These are phyloP conservation scores for Plasmodium sp. DNA, from an alignment of 169 alveolate species.

Conservation along the genomic window DNA sequence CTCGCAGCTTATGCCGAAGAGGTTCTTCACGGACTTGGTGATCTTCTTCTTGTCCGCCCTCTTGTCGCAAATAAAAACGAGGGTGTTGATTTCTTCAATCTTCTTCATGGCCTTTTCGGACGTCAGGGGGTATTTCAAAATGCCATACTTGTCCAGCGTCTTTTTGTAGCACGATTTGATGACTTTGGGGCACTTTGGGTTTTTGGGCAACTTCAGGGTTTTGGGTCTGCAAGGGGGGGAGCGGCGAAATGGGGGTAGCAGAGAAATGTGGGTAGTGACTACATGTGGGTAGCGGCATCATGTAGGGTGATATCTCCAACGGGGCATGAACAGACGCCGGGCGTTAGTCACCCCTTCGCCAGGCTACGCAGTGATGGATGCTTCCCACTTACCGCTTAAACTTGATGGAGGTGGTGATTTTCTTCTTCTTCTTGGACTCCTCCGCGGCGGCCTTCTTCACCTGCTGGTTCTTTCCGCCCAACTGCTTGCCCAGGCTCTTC, in stretches of 20 bases:
- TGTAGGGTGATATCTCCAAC: neutral
- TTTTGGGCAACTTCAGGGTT: conserved; percentile 90
- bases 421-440: conserved; percentile 4
- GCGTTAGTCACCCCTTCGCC: neutral
- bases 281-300: neutral
- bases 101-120: conserved; percentile 98
- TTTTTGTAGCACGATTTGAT: conserved; percentile 84
- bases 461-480: neutral
- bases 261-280: neutral
- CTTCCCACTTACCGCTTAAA: conserved; percentile 1
- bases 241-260: neutral
- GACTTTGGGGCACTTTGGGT: conserved; percentile 90
- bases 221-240: conserved; percentile 24
- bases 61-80: conserved; percentile 94
- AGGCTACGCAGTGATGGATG: neutral
- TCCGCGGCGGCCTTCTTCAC: neutral
- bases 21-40: conserved; percentile 94
- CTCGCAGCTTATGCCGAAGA: conserved; percentile 93
- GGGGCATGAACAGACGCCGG: neutral
- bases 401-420: conserved; percentile 22
- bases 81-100: conserved; percentile 98
- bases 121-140: conserved; percentile 95
- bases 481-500: conserved; percentile 2
- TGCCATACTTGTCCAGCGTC: conserved; percentile 92
- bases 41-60: conserved; percentile 96